Evolutionary conservation across 2,329 filamentous ascomycete genomes (phyloP), one percentile per base, ranked within the genome.

Genomic region (Colletotrichum australisinense): DNA sequence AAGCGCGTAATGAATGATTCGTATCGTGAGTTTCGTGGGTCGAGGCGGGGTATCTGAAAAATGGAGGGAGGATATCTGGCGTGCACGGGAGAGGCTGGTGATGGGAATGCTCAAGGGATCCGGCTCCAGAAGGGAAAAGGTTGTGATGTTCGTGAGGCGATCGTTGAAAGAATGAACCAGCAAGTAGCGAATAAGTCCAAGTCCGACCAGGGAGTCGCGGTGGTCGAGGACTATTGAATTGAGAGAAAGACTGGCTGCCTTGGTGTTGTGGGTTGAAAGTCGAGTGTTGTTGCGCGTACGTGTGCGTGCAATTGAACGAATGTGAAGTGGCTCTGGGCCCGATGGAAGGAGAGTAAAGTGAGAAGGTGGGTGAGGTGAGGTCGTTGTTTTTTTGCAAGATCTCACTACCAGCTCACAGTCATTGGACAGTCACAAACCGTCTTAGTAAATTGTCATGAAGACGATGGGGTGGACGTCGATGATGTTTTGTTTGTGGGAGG

Each of bases 141-240:
- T n/a, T 49, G 42, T 22, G 16, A 22, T 49, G 42, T 49, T 71
- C 67, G 71, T 66, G 49, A 55, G 62, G 30, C 19, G 32, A 38
- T 63, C 28, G 72, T 72, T 38, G 63, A 74, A 74, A 72, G 72
- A 74, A 74, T 68, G 72, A 72, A 72, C 28, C 28, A 63, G 72
- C 38, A 30, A 63, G 72, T 38, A 68, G 68, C 30, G 28, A n/a
- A 42, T n/a, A 46, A 35, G 35, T 52, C 71, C 67, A 46, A 35
- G 35, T 52, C 67, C 67, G 59, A 57, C 72, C 72, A 68, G 72
- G 63, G 57, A 57, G 58, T 69, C 59, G 59, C 26, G 38, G 14
- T 72, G 58, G 11, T 63, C 65, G 19, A 57, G 22, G 56, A 19
- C 16, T 24, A 56, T 67, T 58, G 32, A 35, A 35, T 35, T 11